Evolutionary conservation across 2,329 filamentous ascomycete species (phyloP).

Genomic region (Bipolaris oryzae): DNA sequence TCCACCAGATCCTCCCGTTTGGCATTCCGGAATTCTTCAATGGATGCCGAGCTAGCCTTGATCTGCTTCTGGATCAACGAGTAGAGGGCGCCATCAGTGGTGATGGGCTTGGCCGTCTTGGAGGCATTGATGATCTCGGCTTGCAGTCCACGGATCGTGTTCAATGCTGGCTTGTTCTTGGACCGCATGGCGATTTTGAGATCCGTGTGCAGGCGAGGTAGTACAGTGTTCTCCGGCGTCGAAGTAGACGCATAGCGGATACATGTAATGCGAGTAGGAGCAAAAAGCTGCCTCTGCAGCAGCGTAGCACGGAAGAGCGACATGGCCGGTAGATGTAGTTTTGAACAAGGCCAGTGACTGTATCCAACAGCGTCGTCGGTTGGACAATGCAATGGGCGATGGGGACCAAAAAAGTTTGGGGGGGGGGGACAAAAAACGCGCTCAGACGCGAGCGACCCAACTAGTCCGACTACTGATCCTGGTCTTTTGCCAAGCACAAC

Average conservation of each 20-base stretch:
- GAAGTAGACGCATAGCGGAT: conserved; percentile 30
- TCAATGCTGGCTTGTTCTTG: conserved; percentile 64
- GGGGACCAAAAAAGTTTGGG: conserved; percentile 15
- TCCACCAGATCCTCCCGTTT: conserved; percentile 71
- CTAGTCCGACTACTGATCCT: conserved; percentile 15
- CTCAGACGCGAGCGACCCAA: conserved; percentile 21
- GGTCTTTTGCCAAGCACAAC: conserved; percentile 24
- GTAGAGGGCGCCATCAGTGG: conserved; percentile 72
- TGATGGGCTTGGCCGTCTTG: conserved; percentile 73
- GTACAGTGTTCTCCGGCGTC: conserved; percentile 34
- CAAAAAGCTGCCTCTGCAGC: conserved; percentile 21
- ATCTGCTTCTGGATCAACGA: conserved; percentile 69
- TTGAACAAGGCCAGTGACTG: background rate
- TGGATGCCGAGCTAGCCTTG: conserved; percentile 63
- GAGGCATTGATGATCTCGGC: conserved; percentile 75
- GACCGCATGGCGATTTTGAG: conserved; percentile 56
- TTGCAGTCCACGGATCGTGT: conserved; percentile 71
- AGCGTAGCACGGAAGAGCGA: conserved; percentile 33
- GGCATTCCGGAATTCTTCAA: conserved; percentile 67
- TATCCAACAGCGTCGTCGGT: background rate
- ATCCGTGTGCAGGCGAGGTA: conserved; percentile 53
- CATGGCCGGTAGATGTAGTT: conserved; percentile 19
- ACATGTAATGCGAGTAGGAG: conserved; percentile 23
- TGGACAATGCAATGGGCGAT: background rate
- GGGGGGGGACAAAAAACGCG: conserved; percentile 21